phyloP scores from a whole-genome alignment of 176 grass and related monocot species.

The Pontederia paniculata region DNA sequence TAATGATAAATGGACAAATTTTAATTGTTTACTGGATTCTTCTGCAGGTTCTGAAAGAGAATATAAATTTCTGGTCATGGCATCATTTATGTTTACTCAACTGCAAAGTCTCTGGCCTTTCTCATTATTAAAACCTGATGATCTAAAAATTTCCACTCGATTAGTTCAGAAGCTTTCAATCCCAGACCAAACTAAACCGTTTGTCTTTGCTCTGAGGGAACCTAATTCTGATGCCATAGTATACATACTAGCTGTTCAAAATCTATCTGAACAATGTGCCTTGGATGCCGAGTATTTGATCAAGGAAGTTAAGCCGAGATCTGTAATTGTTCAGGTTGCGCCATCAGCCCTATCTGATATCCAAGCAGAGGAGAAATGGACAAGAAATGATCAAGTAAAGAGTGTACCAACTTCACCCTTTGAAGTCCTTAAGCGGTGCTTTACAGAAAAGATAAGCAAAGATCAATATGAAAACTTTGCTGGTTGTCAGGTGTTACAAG shows the following conservation, averaged over 20 bases:
- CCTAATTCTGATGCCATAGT: slow-evolving; percentile 45
- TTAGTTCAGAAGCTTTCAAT: slow-evolving; percentile 47
- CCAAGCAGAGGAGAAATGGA: slow-evolving; percentile 55
- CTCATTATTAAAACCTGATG: slow-evolving; percentile 52
- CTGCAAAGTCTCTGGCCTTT: slow-evolving; percentile 58
- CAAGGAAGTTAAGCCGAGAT: slow-evolving; percentile 60
- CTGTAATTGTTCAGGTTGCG: slow-evolving; percentile 64
- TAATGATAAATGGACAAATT: no score
- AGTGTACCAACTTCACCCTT: slow-evolving; percentile 61
- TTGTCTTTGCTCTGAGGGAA: slow-evolving; percentile 73
- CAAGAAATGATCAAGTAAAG: slow-evolving; percentile 22
- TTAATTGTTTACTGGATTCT: no score
- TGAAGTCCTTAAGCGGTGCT: slow-evolving; percentile 61
- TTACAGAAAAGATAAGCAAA: slow-evolving; percentile 72
- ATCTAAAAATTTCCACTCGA: slow-evolving; percentile 51
- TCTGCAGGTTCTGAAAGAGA: no score
- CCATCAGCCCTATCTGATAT: slow-evolving; percentile 52
- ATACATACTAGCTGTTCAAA: slow-evolving; percentile 78
- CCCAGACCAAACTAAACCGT: slow-evolving; percentile 79
- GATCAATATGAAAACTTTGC: slow-evolving; percentile 64
- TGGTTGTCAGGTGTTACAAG: slow-evolving; percentile 68
- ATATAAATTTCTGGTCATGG: slow-evolving; percentile 29
- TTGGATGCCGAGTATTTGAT: slow-evolving; percentile 56
- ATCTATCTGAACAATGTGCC: slow-evolving; percentile 67
- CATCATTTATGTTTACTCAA: slow-evolving; percentile 42